Percentiles rank a stretch among this genome's conserved stretches.
phyloP scores from a whole-genome alignment of 306 rosid genomes.

The Argentina anserina region DNA sequence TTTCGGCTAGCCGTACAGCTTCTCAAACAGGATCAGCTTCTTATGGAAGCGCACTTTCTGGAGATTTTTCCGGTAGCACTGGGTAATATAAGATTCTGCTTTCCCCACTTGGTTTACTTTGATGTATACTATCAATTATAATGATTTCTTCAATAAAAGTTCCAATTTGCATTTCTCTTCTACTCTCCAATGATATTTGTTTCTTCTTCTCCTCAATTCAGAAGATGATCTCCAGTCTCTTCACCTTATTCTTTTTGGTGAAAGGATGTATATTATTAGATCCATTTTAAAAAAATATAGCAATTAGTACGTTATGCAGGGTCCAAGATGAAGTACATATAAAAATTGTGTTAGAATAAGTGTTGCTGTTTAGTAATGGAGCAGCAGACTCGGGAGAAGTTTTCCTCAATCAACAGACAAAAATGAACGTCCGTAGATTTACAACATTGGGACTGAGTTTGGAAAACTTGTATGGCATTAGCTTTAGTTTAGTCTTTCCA shows the following conservation, averaged over 20 bases:
- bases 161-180: not conserved
- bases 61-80: constrained; percentile 89
- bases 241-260: not conserved
- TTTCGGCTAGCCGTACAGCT: constrained; percentile 55
- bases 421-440: not conserved
- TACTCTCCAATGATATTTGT: not conserved
- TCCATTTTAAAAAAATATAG: not conserved
- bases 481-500: constrained; percentile 56
- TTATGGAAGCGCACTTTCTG: constrained; percentile 89
- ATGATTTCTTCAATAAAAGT: not conserved
- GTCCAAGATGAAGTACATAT: not conserved
- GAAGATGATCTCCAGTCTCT: not conserved
- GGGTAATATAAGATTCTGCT: constrained; percentile 33
- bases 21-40: constrained; percentile 92
- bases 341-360: not conserved
- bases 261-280: not conserved
- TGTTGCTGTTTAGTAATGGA: not conserved
- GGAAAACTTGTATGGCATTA: not conserved
- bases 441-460: not conserved
- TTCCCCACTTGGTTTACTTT: not conserved
- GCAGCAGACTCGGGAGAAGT: not conserved
- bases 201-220: not conserved
- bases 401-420: not conserved
- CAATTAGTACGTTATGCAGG: not conserved
- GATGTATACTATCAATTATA: not conserved